Percentiles rank a stretch among this genome's conserved stretches.
Evolutionary conservation across 2,329 filamentous ascomycete genomes (phyloP).

Genomic region (Xylaria sp.): DNA sequence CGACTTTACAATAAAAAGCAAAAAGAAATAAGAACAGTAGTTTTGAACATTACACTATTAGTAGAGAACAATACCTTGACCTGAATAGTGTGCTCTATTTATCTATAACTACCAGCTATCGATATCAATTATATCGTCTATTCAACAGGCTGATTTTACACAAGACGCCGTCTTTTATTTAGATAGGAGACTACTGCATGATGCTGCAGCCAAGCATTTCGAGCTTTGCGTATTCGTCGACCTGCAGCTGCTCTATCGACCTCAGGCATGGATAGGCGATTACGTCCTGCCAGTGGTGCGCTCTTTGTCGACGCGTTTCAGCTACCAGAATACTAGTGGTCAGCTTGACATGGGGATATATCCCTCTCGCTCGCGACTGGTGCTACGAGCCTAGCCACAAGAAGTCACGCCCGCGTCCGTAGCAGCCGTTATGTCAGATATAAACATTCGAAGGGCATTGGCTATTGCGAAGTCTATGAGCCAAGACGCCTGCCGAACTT

Average conservation of each 20-base stretch:
- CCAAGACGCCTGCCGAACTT: neutral
- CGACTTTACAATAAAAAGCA: neutral
- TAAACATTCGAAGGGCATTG: neutral
- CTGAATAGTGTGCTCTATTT: slow-evolving; percentile 33
- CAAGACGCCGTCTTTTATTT: slow-evolving; percentile 35
- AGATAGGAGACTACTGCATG: slow-evolving; percentile 38
- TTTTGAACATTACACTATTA: too few relatives aligned
- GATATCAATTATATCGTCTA: slow-evolving; percentile 38
- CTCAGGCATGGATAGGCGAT: slow-evolving; percentile 16
- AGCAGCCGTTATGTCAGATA: slow-evolving; percentile 26
- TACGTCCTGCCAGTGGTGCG: slow-evolving; percentile 8
- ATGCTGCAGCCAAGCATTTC: slow-evolving; percentile 42
- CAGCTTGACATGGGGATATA: slow-evolving; percentile 29
- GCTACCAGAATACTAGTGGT: slow-evolving; percentile 33
- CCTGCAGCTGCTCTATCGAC: slow-evolving; percentile 37
- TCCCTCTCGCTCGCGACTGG: slow-evolving; percentile 24
- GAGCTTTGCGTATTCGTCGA: slow-evolving; percentile 41
- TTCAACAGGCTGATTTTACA: slow-evolving; percentile 25
- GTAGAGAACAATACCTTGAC: slow-evolving; percentile 12
- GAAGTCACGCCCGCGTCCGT: slow-evolving; percentile 38
- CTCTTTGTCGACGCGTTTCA: slow-evolving; percentile 29
- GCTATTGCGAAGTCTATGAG: neutral
- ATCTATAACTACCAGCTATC: slow-evolving; percentile 25
- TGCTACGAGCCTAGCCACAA: slow-evolving; percentile 42
- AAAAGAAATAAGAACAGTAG: too few relatives aligned